These are phyloP conservation scores for Microthlaspi erraticum DNA, from an alignment of 345 rosid genomes.

Conservation along the genomic window DNA sequence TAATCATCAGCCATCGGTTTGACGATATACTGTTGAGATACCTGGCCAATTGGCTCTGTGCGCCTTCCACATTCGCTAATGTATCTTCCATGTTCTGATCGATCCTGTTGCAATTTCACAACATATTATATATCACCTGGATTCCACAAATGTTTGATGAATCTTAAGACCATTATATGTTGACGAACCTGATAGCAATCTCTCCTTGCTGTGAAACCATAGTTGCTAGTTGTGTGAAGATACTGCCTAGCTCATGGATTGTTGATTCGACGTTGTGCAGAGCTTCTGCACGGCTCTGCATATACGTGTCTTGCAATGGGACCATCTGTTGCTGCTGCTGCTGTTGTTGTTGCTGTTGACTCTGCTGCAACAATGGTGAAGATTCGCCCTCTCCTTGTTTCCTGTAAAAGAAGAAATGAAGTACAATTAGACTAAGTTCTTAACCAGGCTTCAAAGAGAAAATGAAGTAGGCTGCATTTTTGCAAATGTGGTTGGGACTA, in stretches of 20 bases:
- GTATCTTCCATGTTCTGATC: constrained; percentile 86
- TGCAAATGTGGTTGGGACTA: constrained; percentile 34
- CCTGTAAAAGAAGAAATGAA: constrained; percentile 44
- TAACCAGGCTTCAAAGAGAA: constrained; percentile 11
- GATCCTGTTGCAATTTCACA: constrained; percentile 49
- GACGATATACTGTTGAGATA: constrained; percentile 80
- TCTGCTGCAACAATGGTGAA: constrained; percentile 57
- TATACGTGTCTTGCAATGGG: constrained; percentile 77
- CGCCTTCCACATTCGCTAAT: constrained; percentile 73
- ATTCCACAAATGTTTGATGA: neutral
- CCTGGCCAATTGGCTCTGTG: constrained; percentile 71
- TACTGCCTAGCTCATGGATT: constrained; percentile 74
- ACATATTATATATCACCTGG: constrained; percentile 9
- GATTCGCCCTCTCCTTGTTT: constrained; percentile 62
- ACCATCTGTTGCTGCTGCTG: constrained; percentile 73
- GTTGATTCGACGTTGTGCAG: constrained; percentile 85
- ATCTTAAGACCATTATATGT: constrained; percentile 2
- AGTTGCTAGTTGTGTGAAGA: constrained; percentile 81
- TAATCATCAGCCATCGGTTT: constrained; percentile 83
- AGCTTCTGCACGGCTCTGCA: constrained; percentile 89
- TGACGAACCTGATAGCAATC: constrained; percentile 75
- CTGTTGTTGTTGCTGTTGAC: constrained; percentile 50
- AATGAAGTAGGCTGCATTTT: constrained; percentile 5
- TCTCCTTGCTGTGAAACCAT: constrained; percentile 94
- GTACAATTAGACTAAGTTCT: constrained; percentile 7